Percentiles rank a stretch among this genome's conserved stretches.
These are phyloP conservation scores for Echites panduratus DNA, from an alignment of 257 asterid genomes.

Conservation along the genomic window DNA sequence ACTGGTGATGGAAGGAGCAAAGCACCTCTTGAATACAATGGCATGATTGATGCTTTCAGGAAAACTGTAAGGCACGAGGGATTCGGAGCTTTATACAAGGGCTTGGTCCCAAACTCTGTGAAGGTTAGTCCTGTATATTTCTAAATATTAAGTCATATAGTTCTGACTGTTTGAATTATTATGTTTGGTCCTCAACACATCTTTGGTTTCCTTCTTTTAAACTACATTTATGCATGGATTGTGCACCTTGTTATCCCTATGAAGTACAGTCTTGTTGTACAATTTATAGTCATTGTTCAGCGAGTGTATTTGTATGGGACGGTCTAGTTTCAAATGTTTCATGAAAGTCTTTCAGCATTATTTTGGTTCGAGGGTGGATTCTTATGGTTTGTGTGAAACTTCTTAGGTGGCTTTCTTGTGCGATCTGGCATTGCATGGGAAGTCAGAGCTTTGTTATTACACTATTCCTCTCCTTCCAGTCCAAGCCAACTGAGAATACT, in stretches of 20 bases:
- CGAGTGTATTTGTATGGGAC: too few relatives aligned
- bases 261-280: too few relatives aligned
- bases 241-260: too few relatives aligned
- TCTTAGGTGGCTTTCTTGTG: too few relatives aligned
- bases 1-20: constrained; percentile 75
- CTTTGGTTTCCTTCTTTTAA: neutral
- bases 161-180: neutral
- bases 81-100: constrained; percentile 85
- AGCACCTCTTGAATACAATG: constrained; percentile 64
- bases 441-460: neutral
- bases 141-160: neutral
- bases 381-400: too few relatives aligned
- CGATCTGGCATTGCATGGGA: neutral
- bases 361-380: neutral
- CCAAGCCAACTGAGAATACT: too few relatives aligned
- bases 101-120: constrained; percentile 92
- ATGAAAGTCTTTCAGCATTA: neutral
- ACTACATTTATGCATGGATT: neutral
- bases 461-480: neutral
- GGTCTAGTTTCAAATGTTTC: too few relatives aligned
- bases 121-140: constrained; percentile 52
- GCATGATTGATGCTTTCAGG: constrained; percentile 96
- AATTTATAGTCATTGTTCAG: too few relatives aligned
- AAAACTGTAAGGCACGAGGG: constrained; percentile 91
- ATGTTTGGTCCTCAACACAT: neutral